These are phyloP conservation scores for Stereum hirsutum DNA, from an alignment of 1,284 basidiomycete species.

Conservation along the genomic window DNA sequence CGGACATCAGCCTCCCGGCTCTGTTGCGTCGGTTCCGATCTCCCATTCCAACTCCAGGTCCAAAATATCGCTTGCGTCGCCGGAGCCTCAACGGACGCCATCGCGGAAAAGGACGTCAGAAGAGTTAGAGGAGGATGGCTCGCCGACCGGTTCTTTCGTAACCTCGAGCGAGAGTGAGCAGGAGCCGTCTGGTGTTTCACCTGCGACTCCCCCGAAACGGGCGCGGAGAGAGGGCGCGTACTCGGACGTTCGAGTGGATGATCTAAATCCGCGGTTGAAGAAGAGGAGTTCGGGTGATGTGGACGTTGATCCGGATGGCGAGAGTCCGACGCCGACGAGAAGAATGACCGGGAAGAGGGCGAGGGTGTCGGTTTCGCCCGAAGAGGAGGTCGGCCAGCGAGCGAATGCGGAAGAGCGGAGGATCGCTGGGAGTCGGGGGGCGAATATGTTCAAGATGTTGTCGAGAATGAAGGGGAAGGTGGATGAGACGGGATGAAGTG, in stretches of 20 bases:
- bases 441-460: not conserved
- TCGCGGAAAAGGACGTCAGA: no score
- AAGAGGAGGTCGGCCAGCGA: slow-evolving; percentile 4
- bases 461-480: no score
- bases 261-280: slow-evolving; percentile 11
- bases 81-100: no score
- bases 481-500: no score
- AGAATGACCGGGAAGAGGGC: not conserved
- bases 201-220: slow-evolving; percentile 25
- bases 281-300: slow-evolving; percentile 24
- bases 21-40: no score
- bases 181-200: slow-evolving; percentile 8
- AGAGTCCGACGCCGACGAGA: slow-evolving; percentile 9
- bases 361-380: slow-evolving; percentile 1
- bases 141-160: not conserved
- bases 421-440: slow-evolving; percentile 4
- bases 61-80: no score
- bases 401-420: not conserved
- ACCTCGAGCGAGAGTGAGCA: not conserved
- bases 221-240: slow-evolving; percentile 18
- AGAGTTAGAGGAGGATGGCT: not conserved
- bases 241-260: slow-evolving; percentile 13
- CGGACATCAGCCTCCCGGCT: no score
- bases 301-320: slow-evolving; percentile 14
- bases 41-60: no score